phyloP scores from a whole-genome alignment of 202 grass and related monocot species.

The Zoysia matrella region DNA sequence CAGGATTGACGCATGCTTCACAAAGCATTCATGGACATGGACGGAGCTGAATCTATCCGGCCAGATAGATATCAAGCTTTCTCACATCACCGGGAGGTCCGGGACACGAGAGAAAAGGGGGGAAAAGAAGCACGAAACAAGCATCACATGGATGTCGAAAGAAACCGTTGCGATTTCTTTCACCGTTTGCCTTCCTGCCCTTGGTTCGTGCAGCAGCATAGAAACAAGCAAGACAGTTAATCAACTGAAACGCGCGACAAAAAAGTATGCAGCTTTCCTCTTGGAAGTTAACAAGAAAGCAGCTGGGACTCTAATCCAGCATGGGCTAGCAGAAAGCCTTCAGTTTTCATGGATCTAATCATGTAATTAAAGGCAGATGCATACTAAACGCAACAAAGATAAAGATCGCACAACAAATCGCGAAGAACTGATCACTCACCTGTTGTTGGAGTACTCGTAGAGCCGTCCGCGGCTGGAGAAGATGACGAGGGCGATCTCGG shows the following conservation, averaged over 20 bases:
- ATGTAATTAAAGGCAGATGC: background rate
- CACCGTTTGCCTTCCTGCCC: too few species aligned
- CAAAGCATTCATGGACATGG: conserved; percentile 41
- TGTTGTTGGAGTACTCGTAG: conserved; percentile 91
- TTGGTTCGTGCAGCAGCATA: too few species aligned
- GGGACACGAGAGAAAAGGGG: conserved; percentile 35
- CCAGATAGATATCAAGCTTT: conserved; percentile 34
- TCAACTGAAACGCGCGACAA: conserved; percentile 6
- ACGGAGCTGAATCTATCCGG: conserved; percentile 69
- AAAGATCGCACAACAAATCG: background rate
- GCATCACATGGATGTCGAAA: conserved; percentile 44
- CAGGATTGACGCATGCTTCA: conserved; percentile 48
- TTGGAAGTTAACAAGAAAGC: conserved; percentile 32
- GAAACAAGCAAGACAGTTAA: too few species aligned
- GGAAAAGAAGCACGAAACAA: conserved; percentile 16
- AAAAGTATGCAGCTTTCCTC: conserved; percentile 39
- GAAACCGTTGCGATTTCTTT: conserved; percentile 45
- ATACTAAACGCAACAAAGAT: background rate
- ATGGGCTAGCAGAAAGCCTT: background rate
- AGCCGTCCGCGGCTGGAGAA: conserved; percentile 82
- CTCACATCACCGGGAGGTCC: conserved; percentile 45
- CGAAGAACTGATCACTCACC: conserved; percentile 19
- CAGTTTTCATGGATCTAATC: background rate
- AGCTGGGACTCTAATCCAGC: background rate
- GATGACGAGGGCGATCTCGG: background rate